These are phyloP conservation scores for Arthrobotrys entomopaga DNA, from an alignment of 2,329 filamentous ascomycete species.

Conservation along the genomic window DNA sequence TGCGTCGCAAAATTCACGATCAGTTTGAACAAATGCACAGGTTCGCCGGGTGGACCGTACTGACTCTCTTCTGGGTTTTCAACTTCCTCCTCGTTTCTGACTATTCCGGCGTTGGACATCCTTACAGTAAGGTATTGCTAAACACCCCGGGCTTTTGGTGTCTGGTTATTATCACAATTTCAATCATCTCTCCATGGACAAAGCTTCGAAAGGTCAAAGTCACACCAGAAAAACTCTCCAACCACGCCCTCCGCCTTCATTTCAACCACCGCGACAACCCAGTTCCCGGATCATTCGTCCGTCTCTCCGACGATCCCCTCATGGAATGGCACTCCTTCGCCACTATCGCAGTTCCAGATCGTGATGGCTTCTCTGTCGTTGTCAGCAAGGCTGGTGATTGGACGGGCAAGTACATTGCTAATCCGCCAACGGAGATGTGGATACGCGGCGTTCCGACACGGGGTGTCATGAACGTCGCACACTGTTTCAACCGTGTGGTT, in stretches of 20 bases:
- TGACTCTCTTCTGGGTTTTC: constrained; percentile 74
- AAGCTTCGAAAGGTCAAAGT: constrained; percentile 75
- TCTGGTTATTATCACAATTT: constrained; percentile 71
- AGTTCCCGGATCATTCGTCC: constrained; percentile 68
- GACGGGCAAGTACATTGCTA: constrained; percentile 73
- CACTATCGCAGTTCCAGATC: constrained; percentile 71
- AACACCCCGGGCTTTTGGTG: constrained; percentile 73
- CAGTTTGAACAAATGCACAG: constrained; percentile 77
- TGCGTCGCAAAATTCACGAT: constrained; percentile 74
- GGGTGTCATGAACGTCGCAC: constrained; percentile 61
- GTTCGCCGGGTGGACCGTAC: constrained; percentile 76
- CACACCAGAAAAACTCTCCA: constrained; percentile 73
- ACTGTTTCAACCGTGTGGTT: constrained; percentile 61
- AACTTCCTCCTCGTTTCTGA: constrained; percentile 65
- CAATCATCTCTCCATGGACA: constrained; percentile 78
- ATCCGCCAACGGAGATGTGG: constrained; percentile 72
- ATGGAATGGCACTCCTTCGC: constrained; percentile 81
- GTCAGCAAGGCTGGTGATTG: constrained; percentile 80
- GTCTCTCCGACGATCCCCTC: constrained; percentile 72
- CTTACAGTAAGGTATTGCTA: constrained; percentile 61
- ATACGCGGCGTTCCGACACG: constrained; percentile 71
- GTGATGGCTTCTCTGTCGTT: constrained; percentile 73
- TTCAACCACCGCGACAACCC: constrained; percentile 72
- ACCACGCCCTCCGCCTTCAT: constrained; percentile 76
- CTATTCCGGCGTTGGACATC: constrained; percentile 59